Evolutionary conservation across 1,284 basidiomycete species (phyloP).

Genomic region (Farysia itapuensis): DNA sequence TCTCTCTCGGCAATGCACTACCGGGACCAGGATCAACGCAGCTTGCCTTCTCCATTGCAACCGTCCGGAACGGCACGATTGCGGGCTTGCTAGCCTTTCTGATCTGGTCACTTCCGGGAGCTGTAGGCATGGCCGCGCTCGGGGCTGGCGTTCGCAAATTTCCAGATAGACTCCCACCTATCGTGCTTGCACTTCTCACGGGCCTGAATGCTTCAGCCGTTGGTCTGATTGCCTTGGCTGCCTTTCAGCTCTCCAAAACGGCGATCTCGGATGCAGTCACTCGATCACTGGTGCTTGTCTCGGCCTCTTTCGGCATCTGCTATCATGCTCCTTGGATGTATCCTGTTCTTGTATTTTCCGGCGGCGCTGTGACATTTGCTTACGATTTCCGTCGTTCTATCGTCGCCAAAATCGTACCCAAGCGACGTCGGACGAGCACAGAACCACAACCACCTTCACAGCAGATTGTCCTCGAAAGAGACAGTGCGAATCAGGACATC

Average conservation of each 20-base stretch:
- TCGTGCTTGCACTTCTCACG: conserved; percentile 66
- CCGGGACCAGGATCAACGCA: conserved; percentile 63
- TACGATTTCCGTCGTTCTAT: conserved; percentile 55
- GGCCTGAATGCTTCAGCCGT: conserved; percentile 68
- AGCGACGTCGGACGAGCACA: neutral
- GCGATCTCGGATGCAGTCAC: conserved; percentile 65
- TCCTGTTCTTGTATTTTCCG: conserved; percentile 59
- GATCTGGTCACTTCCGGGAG: conserved; percentile 63
- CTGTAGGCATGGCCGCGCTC: conserved; percentile 65
- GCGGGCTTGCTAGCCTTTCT: conserved; percentile 61
- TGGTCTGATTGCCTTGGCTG: conserved; percentile 67
- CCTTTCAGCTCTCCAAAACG: conserved; percentile 64
- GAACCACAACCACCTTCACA: neutral
- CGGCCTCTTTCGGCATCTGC: conserved; percentile 65
- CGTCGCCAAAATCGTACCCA: neutral
- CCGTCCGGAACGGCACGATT: conserved; percentile 59
- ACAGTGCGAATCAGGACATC: conserved; percentile 11
- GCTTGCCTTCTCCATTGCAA: conserved; percentile 61
- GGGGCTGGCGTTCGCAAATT: conserved; percentile 65
- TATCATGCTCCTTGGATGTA: conserved; percentile 63
- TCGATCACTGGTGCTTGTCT: conserved; percentile 63
- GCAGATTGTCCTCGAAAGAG: neutral
- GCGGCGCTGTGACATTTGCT: conserved; percentile 55
- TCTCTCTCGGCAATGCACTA: conserved; percentile 62
- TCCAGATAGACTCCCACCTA: conserved; percentile 63